Base-by-base conservation (phyloP, 371 early-diverging fungal genomes). In the Dichotomocladium elegans region DNA sequence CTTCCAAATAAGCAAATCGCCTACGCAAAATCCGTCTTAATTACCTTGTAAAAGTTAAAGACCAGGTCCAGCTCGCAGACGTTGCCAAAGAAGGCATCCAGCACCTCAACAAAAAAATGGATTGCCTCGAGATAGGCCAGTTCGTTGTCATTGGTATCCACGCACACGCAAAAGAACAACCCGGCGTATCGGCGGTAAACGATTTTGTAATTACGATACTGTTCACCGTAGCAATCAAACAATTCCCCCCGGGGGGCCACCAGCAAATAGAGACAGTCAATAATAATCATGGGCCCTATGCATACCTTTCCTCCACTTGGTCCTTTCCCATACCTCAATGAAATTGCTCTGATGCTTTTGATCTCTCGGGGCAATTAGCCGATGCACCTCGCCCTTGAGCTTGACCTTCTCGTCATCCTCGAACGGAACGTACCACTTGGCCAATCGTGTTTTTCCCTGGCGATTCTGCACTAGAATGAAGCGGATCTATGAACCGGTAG, bases 41-140 rank as follows among this genome's bases (percentile, higher is more conserved):
- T 56, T 72, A 89, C 91, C 81, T 93, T 92, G 77, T 94, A 95
- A 66, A 95, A 95, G 74, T 96, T 96, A 67, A 97, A 96, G 14
- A 98, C 94, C 47, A 98, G 78, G 69, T 98, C 97, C 40, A 98
- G 80, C 71, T 99, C 98, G 68, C 96, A 96, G 9, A 99, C 99
- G 56, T 97, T 99, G 30, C 92, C 93, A 75, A 98, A 98, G 80
- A 94, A 99, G 9, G 92, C 83, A 71, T 99, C 98, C 42, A 99
- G 71, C 0, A 96, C 93, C 70, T 98, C 99, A 21, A 98, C 99
- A 83, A 98, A 98, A 63, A 96, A 88, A 60, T 98, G 99, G 34
- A 98, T 97, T 0, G 92, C 93, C 68, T 98, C 99, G 31, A 98
- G 68, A 56, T 91, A 91, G 3, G 90, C 87, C 21, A 98, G 74